Evolutionary conservation across 1,139 yeast species (phyloP).

Genomic region (Pichia sp.): DNA sequence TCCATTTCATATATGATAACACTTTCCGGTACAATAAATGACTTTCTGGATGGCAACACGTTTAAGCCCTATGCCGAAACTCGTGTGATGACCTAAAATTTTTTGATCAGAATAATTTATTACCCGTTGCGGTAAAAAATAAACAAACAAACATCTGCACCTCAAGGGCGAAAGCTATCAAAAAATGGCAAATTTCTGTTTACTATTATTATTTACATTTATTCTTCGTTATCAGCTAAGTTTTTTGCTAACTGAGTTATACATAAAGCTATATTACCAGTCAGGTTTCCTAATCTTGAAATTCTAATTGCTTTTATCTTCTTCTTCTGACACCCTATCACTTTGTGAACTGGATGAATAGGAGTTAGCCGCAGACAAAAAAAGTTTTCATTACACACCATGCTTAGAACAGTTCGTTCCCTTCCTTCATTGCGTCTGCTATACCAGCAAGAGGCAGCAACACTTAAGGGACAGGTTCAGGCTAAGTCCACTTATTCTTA

Average conservation of each 20-base stretch:
- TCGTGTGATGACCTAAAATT: neutral
- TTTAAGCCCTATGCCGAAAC: neutral
- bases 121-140: constrained; percentile 1
- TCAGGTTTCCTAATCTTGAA: neutral
- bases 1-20: too few species aligned
- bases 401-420: constrained; percentile 35
- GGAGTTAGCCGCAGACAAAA: too few species aligned
- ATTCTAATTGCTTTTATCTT: too few species aligned
- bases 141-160: neutral
- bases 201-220: neutral
- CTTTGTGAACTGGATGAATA: too few species aligned
- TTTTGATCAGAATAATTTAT: neutral
- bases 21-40: too few species aligned
- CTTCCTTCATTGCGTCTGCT: constrained; percentile 34
- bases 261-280: neutral
- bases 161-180: neutral
- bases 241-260: neutral
- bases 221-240: neutral
- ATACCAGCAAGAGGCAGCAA: constrained; percentile 24
- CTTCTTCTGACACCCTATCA: too few species aligned
- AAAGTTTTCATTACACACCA: constrained; percentile 1
- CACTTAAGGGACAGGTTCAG: constrained; percentile 4
- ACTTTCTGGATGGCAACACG: neutral
- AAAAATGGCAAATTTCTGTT: neutral
- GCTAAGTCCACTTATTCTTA: constrained; percentile 2